Conservation (phyloP, 192 early-diverging fungal genomes). For the Piromyces sp. region DNA sequence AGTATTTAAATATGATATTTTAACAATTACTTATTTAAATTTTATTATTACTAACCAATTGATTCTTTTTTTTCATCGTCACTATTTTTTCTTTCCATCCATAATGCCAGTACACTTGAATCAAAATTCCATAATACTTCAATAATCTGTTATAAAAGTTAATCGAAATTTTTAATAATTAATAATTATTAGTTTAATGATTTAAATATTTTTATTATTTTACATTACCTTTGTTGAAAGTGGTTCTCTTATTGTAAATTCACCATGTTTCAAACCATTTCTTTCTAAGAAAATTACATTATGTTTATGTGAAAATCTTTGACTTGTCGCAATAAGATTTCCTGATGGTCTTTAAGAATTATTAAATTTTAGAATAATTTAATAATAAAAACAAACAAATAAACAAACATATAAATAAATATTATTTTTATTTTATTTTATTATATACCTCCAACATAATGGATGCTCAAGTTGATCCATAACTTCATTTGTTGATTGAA, state of each 20-base stretch:
- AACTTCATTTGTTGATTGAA: slow-evolving; percentile 62
- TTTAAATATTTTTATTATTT: slow-evolving; percentile 2
- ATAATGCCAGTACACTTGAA: slow-evolving; percentile 68
- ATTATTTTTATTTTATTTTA: neutral
- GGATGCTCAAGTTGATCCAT: slow-evolving; percentile 60
- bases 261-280: slow-evolving; percentile 85
- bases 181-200: neutral
- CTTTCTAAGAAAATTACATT: slow-evolving; percentile 86
- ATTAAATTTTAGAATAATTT: too few species aligned
- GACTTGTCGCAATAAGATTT: slow-evolving; percentile 64
- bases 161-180: too few species aligned
- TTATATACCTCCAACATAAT: slow-evolving; percentile 48
- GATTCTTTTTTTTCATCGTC: neutral
- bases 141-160: slow-evolving; percentile 12
- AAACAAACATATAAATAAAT: too few species aligned
- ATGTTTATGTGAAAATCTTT: slow-evolving; percentile 56
- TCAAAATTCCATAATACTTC: slow-evolving; percentile 75
- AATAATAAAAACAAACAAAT: too few species aligned
- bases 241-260: slow-evolving; percentile 59
- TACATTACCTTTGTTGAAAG: slow-evolving; percentile 16
- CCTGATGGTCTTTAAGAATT: slow-evolving; percentile 61
- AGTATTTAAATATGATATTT: neutral
- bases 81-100: slow-evolving; percentile 17
- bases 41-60: neutral
- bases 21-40: slow-evolving; percentile 7